Percentiles rank a stretch among this genome's conserved stretches.
Conservation (phyloP, 768 basidiomycete species). For the Obba rivulosa region DNA sequence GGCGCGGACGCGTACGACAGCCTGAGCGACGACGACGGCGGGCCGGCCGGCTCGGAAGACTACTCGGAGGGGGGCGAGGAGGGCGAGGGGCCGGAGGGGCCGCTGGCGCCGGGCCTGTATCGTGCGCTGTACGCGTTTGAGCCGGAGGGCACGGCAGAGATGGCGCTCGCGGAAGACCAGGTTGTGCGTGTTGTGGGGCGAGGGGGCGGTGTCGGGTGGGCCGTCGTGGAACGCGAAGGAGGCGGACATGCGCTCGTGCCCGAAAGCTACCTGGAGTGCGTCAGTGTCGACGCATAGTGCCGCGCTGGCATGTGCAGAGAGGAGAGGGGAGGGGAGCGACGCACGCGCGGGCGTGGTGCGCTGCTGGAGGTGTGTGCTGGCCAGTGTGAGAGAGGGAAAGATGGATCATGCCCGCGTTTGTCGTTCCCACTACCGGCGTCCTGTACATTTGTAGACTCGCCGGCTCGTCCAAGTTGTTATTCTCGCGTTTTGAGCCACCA, state of each 20-base stretch:
- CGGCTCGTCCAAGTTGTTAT: too few species aligned
- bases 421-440: too few species aligned
- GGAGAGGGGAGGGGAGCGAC: too few species aligned
- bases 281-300: conserved; percentile 13
- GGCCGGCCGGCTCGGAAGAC: conserved; percentile 23
- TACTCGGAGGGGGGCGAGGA: conserved; percentile 22
- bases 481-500: too few species aligned
- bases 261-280: conserved; percentile 67
- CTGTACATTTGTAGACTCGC: too few species aligned
- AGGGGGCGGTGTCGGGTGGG: conserved; percentile 80
- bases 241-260: conserved; percentile 69
- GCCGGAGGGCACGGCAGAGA: conserved; percentile 79
- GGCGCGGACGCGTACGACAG: conserved; percentile 18
- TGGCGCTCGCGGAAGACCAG: conserved; percentile 74
- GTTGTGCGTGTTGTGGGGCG: conserved; percentile 66
- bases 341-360: too few species aligned
- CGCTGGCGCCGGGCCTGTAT: conserved; percentile 65
- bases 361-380: too few species aligned
- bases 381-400: too few species aligned
- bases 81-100: conserved; percentile 25
- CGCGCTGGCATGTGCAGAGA: too few species aligned
- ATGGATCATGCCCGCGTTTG: too few species aligned
- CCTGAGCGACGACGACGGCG: conserved; percentile 11
- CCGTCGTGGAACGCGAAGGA: conserved; percentile 51
- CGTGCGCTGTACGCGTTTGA: conserved; percentile 75